Conservation (phyloP, 352 stramenopile species). For the Phytophthora kernoviae region DNA sequence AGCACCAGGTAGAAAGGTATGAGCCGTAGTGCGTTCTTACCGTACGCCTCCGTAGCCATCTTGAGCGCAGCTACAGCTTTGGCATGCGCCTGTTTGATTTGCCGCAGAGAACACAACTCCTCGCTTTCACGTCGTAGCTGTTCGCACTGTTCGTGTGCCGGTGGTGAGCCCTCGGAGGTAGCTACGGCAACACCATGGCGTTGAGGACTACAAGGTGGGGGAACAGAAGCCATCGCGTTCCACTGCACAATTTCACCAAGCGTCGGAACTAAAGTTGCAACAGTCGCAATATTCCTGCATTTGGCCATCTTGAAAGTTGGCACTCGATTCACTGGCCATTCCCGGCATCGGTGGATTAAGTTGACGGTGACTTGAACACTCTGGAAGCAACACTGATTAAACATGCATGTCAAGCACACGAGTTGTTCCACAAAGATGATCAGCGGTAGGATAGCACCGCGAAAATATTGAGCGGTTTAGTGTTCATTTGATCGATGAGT, state of each 20-base stretch:
- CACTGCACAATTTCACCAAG: not conserved
- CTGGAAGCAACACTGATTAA: slow-evolving; percentile 34
- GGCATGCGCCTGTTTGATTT: slow-evolving; percentile 50
- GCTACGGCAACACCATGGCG: slow-evolving; percentile 13
- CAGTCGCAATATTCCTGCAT: slow-evolving; percentile 2
- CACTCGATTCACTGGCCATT: too few species aligned
- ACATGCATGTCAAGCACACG: slow-evolving; percentile 44
- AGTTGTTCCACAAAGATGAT: slow-evolving; percentile 26
- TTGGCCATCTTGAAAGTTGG: too few species aligned
- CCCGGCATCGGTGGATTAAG: slow-evolving; percentile 24
- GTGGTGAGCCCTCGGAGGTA: slow-evolving; percentile 6
- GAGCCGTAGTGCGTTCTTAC: slow-evolving; percentile 56
- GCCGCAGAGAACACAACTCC: slow-evolving; percentile 54
- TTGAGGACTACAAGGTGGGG: slow-evolving; percentile 22
- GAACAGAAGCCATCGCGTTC: slow-evolving; percentile 12
- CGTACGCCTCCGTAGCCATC: slow-evolving; percentile 48
- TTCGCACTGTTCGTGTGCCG: slow-evolving; percentile 41
- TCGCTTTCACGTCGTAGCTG: slow-evolving; percentile 62
- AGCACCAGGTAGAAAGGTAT: slow-evolving; percentile 73
- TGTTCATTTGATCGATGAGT: slow-evolving; percentile 25
- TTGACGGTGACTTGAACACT: slow-evolving; percentile 12
- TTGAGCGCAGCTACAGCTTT: slow-evolving; percentile 54
- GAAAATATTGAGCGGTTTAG: slow-evolving; percentile 6
- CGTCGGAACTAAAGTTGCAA: slow-evolving; percentile 19
- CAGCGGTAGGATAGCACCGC: not conserved